phyloP scores from a whole-genome alignment of 495 filamentous ascomycete genomes.

The Emericellopsis terricola region DNA sequence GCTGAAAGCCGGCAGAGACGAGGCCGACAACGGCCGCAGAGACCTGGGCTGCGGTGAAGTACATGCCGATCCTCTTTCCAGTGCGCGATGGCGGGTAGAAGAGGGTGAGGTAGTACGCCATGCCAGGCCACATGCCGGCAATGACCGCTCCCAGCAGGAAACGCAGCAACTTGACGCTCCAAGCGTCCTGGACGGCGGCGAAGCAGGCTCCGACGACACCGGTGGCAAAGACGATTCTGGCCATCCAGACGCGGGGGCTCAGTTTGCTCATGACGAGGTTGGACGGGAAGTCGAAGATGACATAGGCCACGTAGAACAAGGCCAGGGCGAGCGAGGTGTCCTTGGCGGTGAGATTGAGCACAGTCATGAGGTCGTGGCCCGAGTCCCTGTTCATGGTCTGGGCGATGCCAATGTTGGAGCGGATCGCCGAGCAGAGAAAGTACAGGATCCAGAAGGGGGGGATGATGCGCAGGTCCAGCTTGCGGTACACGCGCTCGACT shows the following conservation, averaged over 20 bases:
- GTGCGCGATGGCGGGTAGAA: constrained; percentile 80
- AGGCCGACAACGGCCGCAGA: constrained; percentile 81
- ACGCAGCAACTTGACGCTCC: constrained; percentile 84
- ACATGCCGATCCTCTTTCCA: constrained; percentile 74
- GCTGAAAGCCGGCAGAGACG: constrained; percentile 78
- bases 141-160: constrained; percentile 74
- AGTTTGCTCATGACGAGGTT: constrained; percentile 78
- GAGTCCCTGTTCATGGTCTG: constrained; percentile 68
- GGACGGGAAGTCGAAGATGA: constrained; percentile 74
- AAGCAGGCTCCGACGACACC: constrained; percentile 71
- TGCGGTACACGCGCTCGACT: constrained; percentile 51
- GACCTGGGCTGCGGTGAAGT: constrained; percentile 78
- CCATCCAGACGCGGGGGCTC: constrained; percentile 83
- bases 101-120: constrained; percentile 83
- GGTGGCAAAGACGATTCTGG: constrained; percentile 74
- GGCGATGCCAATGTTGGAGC: constrained; percentile 76
- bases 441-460: constrained; percentile 89
- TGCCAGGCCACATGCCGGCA: constrained; percentile 89
- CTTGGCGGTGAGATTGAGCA: constrained; percentile 46
- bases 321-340: constrained; percentile 71
- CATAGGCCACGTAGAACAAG: constrained; percentile 82
- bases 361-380: constrained; percentile 48
- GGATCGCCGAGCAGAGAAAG: constrained; percentile 80
- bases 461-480: constrained; percentile 70
- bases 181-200: constrained; percentile 59